A percentile compares a stretch with the other conserved stretches of the same genome.
These are phyloP conservation scores for Candida albicans DNA, from an alignment of 1,139 yeast genomes.

Conservation along the genomic window DNA sequence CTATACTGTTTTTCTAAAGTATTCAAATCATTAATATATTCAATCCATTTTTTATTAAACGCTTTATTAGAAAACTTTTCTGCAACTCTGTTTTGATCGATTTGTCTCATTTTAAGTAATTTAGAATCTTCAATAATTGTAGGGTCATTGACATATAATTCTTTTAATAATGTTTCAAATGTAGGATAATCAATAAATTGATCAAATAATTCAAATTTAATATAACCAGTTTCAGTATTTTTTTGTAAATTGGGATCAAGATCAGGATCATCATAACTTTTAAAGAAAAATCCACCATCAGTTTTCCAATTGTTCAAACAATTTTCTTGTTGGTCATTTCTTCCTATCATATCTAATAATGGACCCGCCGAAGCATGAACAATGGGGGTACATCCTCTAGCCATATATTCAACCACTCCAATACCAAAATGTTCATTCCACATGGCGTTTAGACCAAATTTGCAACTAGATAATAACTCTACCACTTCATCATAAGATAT, in stretches of 20 bases:
- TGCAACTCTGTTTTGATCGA: slow-evolving; percentile 52
- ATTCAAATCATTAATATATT: slow-evolving; percentile 39
- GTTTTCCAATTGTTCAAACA: slow-evolving; percentile 31
- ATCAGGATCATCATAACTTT: slow-evolving; percentile 54
- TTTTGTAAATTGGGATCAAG: slow-evolving; percentile 43
- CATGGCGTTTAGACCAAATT: slow-evolving; percentile 91
- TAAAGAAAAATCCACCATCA: slow-evolving; percentile 75
- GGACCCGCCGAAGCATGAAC: slow-evolving; percentile 97
- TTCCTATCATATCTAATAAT: slow-evolving; percentile 60
- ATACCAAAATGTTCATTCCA: slow-evolving; percentile 99
- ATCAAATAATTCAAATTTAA: slow-evolving; percentile 19
- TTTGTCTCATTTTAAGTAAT: slow-evolving; percentile 43
- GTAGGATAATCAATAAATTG: slow-evolving; percentile 34
- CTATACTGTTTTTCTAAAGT: slow-evolving; percentile 41
- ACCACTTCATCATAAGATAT: slow-evolving; percentile 69
- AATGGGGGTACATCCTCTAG: slow-evolving; percentile 83
- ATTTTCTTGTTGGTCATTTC: slow-evolving; percentile 13
- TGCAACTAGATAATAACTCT: slow-evolving; percentile 53
- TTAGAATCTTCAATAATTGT: slow-evolving; percentile 34
- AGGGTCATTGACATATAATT: slow-evolving; percentile 44
- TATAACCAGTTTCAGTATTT: slow-evolving; percentile 14
- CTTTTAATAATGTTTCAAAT: slow-evolving; percentile 35
- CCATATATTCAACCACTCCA: slow-evolving; percentile 91
- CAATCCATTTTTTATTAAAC: slow-evolving; percentile 63
- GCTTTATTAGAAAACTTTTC: slow-evolving; percentile 67